Conservation (phyloP, 2,329 filamentous ascomycete species). For the Lasiodiplodia theobromae region DNA sequence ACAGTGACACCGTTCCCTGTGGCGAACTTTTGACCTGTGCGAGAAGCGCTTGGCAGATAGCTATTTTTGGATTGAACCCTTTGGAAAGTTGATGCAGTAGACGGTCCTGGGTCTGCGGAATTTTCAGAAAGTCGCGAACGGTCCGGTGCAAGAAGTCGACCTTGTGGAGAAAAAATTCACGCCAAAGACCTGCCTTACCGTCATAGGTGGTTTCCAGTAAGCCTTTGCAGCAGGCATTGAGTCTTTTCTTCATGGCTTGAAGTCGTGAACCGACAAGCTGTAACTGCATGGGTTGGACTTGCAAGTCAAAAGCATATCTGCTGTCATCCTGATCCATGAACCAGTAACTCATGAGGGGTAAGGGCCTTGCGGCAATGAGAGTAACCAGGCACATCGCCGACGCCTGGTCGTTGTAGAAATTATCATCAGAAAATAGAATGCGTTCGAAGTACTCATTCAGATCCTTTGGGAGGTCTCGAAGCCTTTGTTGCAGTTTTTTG, state of each 20-base stretch:
- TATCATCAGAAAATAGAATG: neutral
- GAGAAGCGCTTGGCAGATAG: too few relatives aligned
- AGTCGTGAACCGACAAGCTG: too few relatives aligned
- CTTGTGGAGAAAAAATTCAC: too few relatives aligned
- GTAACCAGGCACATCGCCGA: neutral
- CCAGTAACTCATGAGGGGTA: neutral
- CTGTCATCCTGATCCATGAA: neutral
- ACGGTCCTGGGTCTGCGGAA: too few relatives aligned
- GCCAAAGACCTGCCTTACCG: too few relatives aligned
- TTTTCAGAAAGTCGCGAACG: too few relatives aligned
- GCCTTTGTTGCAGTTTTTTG: neutral
- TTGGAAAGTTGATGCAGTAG: too few relatives aligned
- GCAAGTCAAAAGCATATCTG: neutral
- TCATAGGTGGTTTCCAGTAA: neutral
- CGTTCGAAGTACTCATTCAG: neutral
- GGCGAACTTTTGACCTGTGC: too few relatives aligned
- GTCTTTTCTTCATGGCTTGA: neutral
- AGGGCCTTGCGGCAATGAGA: rapidly evolving
- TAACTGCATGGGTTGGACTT: neutral
- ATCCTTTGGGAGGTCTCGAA: neutral
- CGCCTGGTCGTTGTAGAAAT: neutral
- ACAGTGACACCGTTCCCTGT: too few relatives aligned
- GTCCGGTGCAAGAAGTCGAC: too few relatives aligned
- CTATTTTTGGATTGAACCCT: too few relatives aligned
- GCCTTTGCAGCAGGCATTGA: neutral